These are phyloP conservation scores for Pezizomycotina sp. DNA, from an alignment of 2,329 filamentous ascomycete species.

Conservation along the genomic window DNA sequence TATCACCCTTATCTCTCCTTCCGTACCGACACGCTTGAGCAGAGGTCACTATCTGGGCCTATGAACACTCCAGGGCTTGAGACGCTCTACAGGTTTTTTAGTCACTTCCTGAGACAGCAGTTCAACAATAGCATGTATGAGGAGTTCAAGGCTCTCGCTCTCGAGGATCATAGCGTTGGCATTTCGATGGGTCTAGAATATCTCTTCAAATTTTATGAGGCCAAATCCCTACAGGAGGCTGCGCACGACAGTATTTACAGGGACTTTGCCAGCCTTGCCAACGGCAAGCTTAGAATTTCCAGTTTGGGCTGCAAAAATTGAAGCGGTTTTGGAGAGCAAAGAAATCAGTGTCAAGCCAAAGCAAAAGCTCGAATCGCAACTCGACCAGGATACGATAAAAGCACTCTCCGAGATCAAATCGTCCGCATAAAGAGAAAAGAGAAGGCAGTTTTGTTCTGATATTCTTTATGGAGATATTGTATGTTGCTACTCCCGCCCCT, in stretches of 20 bases:
- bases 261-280: constrained; percentile 23
- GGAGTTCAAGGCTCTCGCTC: constrained; percentile 52
- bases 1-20: too few relatives aligned
- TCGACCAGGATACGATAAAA: neutral
- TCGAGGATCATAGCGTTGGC: constrained; percentile 43
- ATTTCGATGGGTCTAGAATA: constrained; percentile 42
- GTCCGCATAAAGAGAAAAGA: too few relatives aligned
- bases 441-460: too few relatives aligned
- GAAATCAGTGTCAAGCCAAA: neutral
- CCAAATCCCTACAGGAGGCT: constrained; percentile 20
- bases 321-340: neutral
- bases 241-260: constrained; percentile 20
- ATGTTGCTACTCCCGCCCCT: too few relatives aligned
- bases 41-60: constrained; percentile 31
- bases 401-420: too few relatives aligned
- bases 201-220: constrained; percentile 47
- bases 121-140: constrained; percentile 62
- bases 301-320: neutral
- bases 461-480: too few relatives aligned
- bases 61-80: constrained; percentile 37
- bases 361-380: neutral
- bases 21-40: constrained; percentile 30
- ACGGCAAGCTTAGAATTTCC: constrained; percentile 3
- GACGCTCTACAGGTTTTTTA: constrained; percentile 59
- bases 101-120: constrained; percentile 52